These are phyloP conservation scores for Aspergillus cristatus DNA, from an alignment of 495 filamentous ascomycete genomes.

Conservation along the genomic window DNA sequence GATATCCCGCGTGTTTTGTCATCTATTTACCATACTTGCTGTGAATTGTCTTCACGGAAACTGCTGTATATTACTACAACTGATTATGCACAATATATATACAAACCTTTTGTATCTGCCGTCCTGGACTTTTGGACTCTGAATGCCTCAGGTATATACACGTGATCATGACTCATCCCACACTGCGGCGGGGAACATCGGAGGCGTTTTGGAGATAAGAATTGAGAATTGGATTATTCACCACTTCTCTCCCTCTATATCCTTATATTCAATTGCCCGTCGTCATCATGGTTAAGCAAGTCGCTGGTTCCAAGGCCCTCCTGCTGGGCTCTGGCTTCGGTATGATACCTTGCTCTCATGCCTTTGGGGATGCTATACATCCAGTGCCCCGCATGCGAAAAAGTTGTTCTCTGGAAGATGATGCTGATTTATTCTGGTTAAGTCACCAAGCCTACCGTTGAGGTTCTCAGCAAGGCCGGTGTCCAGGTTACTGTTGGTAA, in stretches of 20 bases:
- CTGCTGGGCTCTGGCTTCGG: constrained; percentile 71
- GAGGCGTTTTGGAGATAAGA: neutral
- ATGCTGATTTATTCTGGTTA: constrained; percentile 8
- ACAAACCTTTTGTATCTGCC: no score
- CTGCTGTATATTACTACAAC: no score
- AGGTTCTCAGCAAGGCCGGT: constrained; percentile 64
- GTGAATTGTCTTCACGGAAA: no score
- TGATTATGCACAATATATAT: no score
- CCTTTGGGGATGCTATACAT: neutral
- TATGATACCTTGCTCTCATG: constrained; percentile 10
- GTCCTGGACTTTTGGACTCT: no score
- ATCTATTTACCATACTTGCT: no score
- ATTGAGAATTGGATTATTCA: constrained; percentile 3
- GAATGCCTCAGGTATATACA: no score
- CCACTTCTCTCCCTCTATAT: constrained; percentile 6
- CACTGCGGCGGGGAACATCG: constrained; percentile 6
- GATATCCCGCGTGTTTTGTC: constrained; percentile 9
- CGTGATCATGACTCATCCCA: constrained; percentile 11
- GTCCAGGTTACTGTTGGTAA: constrained; percentile 78
- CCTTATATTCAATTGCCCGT: constrained; percentile 8
- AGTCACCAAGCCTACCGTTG: constrained; percentile 69
- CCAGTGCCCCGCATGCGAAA: constrained; percentile 22
- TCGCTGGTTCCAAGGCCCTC: constrained; percentile 50
- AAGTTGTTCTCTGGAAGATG: constrained; percentile 8
- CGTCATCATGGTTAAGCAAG: constrained; percentile 25